Percentiles rank a stretch among this genome's conserved stretches.
These are phyloP conservation scores for Talaromyces sp. DNA, from an alignment of 2,329 filamentous ascomycete genomes.

Conservation along the genomic window DNA sequence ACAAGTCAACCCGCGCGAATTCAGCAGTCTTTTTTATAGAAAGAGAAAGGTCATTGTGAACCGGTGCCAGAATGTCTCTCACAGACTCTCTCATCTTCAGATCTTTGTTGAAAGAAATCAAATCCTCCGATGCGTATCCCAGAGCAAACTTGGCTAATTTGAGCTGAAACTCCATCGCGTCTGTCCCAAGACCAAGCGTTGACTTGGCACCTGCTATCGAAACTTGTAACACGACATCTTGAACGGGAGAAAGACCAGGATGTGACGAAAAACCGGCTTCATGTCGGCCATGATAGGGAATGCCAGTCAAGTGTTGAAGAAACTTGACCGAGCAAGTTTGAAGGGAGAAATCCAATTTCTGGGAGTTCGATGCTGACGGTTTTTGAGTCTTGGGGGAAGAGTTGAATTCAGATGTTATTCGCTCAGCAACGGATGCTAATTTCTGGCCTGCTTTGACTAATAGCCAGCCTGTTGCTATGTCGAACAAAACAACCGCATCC, in stretches of 20 bases:
- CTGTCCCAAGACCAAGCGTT: constrained; percentile 16
- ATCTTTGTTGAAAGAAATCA: constrained; percentile 48
- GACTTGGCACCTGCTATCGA: constrained; percentile 21
- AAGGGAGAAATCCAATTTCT: constrained; percentile 21
- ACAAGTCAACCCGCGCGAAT: constrained; percentile 50
- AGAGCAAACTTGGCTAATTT: constrained; percentile 40
- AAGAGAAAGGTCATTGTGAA: constrained; percentile 34
- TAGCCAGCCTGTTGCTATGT: constrained; percentile 38
- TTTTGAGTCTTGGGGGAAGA: neutral
- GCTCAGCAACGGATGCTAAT: constrained; percentile 17
- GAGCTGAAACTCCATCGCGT: constrained; percentile 22
- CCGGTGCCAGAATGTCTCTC: constrained; percentile 33
- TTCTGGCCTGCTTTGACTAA: constrained; percentile 31
- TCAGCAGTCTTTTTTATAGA: constrained; percentile 26
- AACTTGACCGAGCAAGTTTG: constrained; percentile 29
- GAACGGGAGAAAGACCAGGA: constrained; percentile 18
- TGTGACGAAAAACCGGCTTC: constrained; percentile 11
- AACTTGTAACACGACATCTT: constrained; percentile 29
- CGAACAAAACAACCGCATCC: constrained; percentile 27
- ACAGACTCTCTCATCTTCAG: constrained; percentile 42
- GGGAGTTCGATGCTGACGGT: neutral
- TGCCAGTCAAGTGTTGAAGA: constrained; percentile 29
- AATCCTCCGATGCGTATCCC: constrained; percentile 43
- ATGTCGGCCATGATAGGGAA: constrained; percentile 18
- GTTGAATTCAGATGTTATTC: constrained; percentile 5